phyloP scores from a whole-genome alignment of 768 basidiomycete genomes.

The Dendrothele bispora region DNA sequence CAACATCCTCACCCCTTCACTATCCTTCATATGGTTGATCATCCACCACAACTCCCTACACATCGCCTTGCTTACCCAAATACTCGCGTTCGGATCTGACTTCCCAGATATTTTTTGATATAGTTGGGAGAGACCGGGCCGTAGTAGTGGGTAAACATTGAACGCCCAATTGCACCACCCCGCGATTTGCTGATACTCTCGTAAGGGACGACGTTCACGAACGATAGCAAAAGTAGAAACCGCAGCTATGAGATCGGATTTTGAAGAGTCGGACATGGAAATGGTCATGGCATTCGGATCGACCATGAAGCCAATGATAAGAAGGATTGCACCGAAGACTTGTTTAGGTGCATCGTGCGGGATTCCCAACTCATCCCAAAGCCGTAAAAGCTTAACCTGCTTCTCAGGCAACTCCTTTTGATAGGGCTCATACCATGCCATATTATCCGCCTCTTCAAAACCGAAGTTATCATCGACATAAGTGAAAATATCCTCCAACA shows the following conservation, averaged over 20 bases:
- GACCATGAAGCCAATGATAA: conserved; percentile 27
- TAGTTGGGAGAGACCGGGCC: conserved; percentile 17
- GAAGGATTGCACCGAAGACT: conserved; percentile 13
- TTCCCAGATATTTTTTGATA: conserved; percentile 25
- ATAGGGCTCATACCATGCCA: background rate
- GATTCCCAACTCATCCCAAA: conserved; percentile 29
- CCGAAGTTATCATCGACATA: background rate
- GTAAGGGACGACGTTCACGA: background rate
- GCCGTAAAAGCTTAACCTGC: conserved; percentile 22
- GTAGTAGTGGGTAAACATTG: conserved; percentile 22
- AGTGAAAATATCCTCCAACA: background rate
- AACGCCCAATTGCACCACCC: conserved; percentile 27
- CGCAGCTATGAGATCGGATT: background rate
- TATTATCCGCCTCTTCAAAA: background rate
- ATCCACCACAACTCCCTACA: conserved; percentile 20
- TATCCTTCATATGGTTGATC: conserved; percentile 6
- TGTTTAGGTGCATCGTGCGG: conserved; percentile 31
- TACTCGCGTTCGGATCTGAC: background rate
- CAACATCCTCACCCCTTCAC: conserved; percentile 13
- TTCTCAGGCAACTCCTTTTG: conserved; percentile 9
- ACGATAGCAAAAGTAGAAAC: background rate
- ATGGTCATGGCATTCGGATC: conserved; percentile 20
- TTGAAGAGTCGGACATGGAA: conserved; percentile 2
- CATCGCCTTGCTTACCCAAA: conserved; percentile 17
- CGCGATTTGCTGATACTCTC: conserved; percentile 17